phyloP scores from a whole-genome alignment of 1,284 basidiomycete species.

The Sporisorium graminicola region DNA sequence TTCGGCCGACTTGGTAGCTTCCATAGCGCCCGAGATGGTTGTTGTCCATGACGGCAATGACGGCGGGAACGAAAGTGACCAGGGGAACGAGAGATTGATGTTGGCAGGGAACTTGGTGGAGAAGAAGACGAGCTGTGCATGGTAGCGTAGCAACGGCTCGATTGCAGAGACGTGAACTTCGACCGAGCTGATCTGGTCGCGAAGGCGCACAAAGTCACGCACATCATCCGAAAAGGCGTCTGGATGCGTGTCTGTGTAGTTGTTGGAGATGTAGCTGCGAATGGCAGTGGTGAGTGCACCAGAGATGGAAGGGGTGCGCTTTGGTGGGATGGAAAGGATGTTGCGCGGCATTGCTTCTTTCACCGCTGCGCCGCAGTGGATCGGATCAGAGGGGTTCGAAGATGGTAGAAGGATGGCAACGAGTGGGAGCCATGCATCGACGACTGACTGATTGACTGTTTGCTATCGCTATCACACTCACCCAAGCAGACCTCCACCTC shows the following conservation, averaged over 20 bases:
- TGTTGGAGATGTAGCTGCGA: constrained; percentile 78
- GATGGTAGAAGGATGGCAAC: constrained; percentile 1
- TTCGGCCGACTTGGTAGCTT: constrained; percentile 44
- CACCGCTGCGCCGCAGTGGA: too few relatives aligned
- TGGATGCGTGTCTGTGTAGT: constrained; percentile 83
- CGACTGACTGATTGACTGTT: too few relatives aligned
- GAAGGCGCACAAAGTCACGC: constrained; percentile 77
- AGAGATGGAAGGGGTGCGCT: constrained; percentile 47
- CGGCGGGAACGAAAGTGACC: constrained; percentile 56
- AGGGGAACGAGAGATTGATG: constrained; percentile 59
- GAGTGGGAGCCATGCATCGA: not conserved
- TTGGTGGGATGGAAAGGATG: constrained; percentile 59
- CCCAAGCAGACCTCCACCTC: constrained; percentile 40
- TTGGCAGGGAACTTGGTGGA: constrained; percentile 79
- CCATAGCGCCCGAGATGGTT: constrained; percentile 40
- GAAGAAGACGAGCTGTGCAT: constrained; percentile 86
- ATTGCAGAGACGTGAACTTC: constrained; percentile 72
- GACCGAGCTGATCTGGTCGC: constrained; percentile 73
- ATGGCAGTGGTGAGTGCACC: constrained; percentile 71
- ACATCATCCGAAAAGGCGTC: constrained; percentile 89
- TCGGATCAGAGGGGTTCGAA: too few relatives aligned
- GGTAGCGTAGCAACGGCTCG: constrained; percentile 74
- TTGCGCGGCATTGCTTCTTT: constrained; percentile 55
- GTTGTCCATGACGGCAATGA: constrained; percentile 49
- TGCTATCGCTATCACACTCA: not conserved